phyloP scores from a whole-genome alignment of 169 alveolate species.

The Plasmodium blacklocki region DNA sequence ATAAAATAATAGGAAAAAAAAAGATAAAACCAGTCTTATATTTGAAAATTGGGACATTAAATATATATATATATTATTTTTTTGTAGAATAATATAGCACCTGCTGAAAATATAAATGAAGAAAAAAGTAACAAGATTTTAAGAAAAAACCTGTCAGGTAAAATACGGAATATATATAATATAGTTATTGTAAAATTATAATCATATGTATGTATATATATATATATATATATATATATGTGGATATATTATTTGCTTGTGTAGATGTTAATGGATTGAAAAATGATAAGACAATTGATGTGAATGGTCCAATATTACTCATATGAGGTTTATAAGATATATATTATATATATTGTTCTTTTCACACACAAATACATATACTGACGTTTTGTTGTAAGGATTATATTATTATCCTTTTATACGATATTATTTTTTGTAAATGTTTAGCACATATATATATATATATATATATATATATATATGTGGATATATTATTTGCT shows the following conservation, averaged over 20 bases:
- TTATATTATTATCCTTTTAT: too few relatives aligned
- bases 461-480: not conserved
- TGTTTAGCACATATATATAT: not conserved
- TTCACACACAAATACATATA: too few relatives aligned
- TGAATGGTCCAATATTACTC: slow-evolving; percentile 66
- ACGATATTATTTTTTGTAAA: too few relatives aligned
- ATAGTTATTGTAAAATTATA: too few relatives aligned
- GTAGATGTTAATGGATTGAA: slow-evolving; percentile 10
- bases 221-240: not conserved
- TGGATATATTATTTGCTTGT: not conserved
- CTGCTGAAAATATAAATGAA: not conserved
- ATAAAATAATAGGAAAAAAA: not conserved
- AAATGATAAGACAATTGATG: slow-evolving; percentile 13
- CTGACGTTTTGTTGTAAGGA: too few relatives aligned
- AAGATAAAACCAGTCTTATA: too few relatives aligned
- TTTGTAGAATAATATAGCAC: slow-evolving; percentile 19
- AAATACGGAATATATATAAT: too few relatives aligned
- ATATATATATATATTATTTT: slow-evolving; percentile 10
- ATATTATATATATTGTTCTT: too few relatives aligned
- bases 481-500: not conserved
- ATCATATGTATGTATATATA: not conserved
- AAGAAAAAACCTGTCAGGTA: slow-evolving; percentile 28
- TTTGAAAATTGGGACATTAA: not conserved
- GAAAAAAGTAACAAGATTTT: not conserved
- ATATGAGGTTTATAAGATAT: slow-evolving; percentile 1